A percentile compares a stretch with the other conserved stretches of the same genome.
These are phyloP conservation scores for Taiozyma onychis DNA, from an alignment of 1,139 yeast genomes.

Conservation along the genomic window DNA sequence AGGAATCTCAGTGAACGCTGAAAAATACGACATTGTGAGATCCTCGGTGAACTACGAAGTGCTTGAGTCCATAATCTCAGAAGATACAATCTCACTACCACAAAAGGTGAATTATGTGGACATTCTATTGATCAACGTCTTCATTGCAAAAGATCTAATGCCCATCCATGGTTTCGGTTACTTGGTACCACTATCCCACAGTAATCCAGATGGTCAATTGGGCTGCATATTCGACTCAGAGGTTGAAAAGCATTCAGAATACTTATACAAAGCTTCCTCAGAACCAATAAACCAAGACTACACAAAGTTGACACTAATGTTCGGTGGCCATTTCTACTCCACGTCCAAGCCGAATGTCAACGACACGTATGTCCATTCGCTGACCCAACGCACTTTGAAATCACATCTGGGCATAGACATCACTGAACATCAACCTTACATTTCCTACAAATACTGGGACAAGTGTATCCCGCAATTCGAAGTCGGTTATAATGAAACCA, in stretches of 20 bases:
- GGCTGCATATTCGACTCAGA: constrained; percentile 93
- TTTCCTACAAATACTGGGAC: constrained; percentile 30
- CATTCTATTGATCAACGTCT: constrained; percentile 58
- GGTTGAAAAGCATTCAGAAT: constrained; percentile 46
- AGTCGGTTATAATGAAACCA: constrained; percentile 59
- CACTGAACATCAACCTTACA: constrained; percentile 23
- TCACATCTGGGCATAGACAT: constrained; percentile 44
- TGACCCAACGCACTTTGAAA: constrained; percentile 34
- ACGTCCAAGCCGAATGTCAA: constrained; percentile 4
- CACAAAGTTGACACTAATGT: constrained; percentile 79
- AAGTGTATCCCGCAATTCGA: constrained; percentile 79
- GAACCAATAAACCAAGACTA: constrained; percentile 32
- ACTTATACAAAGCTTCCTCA: constrained; percentile 19
- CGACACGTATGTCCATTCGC: background rate
- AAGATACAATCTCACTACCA: constrained; percentile 8
- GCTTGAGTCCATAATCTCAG: constrained; percentile 24
- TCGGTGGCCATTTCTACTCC: constrained; percentile 72
- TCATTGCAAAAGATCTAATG: constrained; percentile 30
- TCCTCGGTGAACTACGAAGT: constrained; percentile 45
- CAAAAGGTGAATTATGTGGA: constrained; percentile 21
- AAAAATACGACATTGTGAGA: constrained; percentile 46
- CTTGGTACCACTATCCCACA: constrained; percentile 57
- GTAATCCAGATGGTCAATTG: constrained; percentile 56
- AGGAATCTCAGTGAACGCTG: constrained; percentile 15
- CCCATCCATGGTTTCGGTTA: constrained; percentile 73